A percentile compares a stretch with the other conserved stretches of the same genome.
These are phyloP conservation scores for Lachancea cidri DNA, from an alignment of 805 yeast genomes.

Conservation along the genomic window DNA sequence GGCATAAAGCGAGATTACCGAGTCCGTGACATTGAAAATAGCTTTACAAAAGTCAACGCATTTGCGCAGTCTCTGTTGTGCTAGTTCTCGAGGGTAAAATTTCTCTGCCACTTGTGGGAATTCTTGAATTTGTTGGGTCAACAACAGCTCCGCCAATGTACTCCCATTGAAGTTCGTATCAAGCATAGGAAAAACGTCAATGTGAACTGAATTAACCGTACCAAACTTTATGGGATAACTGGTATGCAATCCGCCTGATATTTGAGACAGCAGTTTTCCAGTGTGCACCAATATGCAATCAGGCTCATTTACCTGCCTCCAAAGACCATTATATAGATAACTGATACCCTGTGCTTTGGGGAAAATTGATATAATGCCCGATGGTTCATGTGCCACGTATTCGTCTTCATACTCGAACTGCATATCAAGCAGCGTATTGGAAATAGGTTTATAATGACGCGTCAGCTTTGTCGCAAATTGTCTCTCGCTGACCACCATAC, in stretches of 20 bases:
- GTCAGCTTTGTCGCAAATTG: conserved; percentile 18
- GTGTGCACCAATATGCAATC: conserved; percentile 29
- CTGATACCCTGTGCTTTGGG: conserved; percentile 24
- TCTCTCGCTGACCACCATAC: conserved; percentile 1
- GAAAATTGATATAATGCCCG: conserved; percentile 26
- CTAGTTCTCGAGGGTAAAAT: conserved; percentile 19
- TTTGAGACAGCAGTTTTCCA: conserved; percentile 18
- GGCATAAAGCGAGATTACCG: conserved; percentile 26
- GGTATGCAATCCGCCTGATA: conserved; percentile 20
- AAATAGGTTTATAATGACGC: conserved; percentile 15
- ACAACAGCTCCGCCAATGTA: conserved; percentile 12
- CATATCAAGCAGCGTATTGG: conserved; percentile 11
- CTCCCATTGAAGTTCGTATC: conserved; percentile 9
- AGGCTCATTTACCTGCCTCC: conserved; percentile 23
- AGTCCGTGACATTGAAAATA: conserved; percentile 23
- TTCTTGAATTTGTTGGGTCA: conserved; percentile 21
- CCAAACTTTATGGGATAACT: conserved; percentile 23
- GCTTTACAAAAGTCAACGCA: conserved; percentile 18
- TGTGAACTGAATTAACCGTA: conserved; percentile 15
- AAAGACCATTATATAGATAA: conserved; percentile 24
- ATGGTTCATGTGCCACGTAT: conserved; percentile 13
- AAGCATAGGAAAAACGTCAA: conserved; percentile 23
- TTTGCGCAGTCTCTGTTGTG: conserved; percentile 13
- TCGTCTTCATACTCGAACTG: conserved; percentile 14
- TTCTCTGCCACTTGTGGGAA: conserved; percentile 22